phyloP scores from a whole-genome alignment of 441 rosid genomes.

The Populus hybrid region DNA sequence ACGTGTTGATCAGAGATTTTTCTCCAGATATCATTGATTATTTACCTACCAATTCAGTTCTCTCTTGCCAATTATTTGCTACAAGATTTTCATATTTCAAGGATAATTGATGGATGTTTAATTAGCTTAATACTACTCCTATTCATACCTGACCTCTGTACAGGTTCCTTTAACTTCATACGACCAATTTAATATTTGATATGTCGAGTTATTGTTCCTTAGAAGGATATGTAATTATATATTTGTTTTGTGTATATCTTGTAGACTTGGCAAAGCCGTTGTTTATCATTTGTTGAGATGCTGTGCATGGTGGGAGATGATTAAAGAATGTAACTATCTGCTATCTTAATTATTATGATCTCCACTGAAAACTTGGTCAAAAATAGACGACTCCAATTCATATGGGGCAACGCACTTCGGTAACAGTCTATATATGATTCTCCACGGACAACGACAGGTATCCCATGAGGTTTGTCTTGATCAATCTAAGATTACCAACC shows the following conservation, averaged over 20 bases:
- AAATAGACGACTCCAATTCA: slow-evolving; percentile 1
- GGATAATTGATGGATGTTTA: neutral
- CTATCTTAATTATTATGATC: neutral
- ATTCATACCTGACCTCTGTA: too few species aligned
- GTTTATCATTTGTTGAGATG: neutral
- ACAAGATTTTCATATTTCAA: neutral
- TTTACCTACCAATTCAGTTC: neutral
- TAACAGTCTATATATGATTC: neutral
- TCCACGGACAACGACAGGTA: slow-evolving; percentile 14
- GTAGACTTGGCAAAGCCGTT: neutral
- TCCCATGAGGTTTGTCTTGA: slow-evolving; percentile 6
- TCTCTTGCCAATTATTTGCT: neutral
- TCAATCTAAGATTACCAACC: slow-evolving; percentile 10
- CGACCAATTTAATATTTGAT: neutral
- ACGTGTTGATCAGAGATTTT: too few species aligned
- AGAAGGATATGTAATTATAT: neutral
- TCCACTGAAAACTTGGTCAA: neutral
- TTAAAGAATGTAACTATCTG: neutral
- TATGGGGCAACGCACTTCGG: neutral
- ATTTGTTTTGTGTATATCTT: neutral
- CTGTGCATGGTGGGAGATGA: neutral
- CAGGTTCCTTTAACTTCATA: neutral
- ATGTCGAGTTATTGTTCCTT: neutral
- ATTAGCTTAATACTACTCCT: too few species aligned
- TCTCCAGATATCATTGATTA: too few species aligned